Evolutionary conservation across 202 grass and related monocot species (phyloP), one percentile per base, ranked within the genome.

Genomic region (Dendrocalamus latiflorus): DNA sequence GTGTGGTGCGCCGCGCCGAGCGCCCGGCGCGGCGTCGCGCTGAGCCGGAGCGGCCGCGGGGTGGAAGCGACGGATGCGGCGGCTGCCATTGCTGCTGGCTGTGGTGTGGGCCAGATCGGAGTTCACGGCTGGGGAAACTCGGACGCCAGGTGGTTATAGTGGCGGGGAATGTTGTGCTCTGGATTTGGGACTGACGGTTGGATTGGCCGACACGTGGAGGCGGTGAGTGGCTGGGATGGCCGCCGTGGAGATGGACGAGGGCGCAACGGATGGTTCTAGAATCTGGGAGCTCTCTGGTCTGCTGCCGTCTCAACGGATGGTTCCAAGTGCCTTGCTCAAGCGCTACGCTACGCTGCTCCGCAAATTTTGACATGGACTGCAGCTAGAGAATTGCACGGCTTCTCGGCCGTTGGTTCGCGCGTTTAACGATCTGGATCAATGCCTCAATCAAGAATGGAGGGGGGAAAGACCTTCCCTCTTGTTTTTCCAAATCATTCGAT

Each of bases 1-100:
- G 1, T 15, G 38, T 59, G 68, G 43, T 38, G 70, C 4, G 57
- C 20, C n/a, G 15, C 17, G 17, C 42, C 74, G 21, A 68, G 72
- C 2, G 25, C 34, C 16, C 43, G 51, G 61, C 17, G 80, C 17
- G 14, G 44, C 67, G 68, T 30, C 20, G 42, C 22, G 63, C 76
- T n/a, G 1, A 82, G 78, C 13, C 81, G 65, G 0, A 82, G 78
- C 9, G 81, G 89, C 20, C 81, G 72, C 34, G 80, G 63, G 16
- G 83, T 60, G 7, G 76, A 78, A 60, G 84, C 77, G 77, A 86
- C 83, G 41, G 89, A 76, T 22, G 79, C 70, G 12, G 68, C 86
- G 56, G 87, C 81, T 22, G 75, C 74, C 67, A 62, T 72, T 53
- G 33, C 25, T 60, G 55, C 5, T 2, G 5, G 45, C 24, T 50